These are phyloP conservation scores for Phalaenopsis hybrid DNA, from an alignment of 116 monocot genomes.

Conservation along the genomic window DNA sequence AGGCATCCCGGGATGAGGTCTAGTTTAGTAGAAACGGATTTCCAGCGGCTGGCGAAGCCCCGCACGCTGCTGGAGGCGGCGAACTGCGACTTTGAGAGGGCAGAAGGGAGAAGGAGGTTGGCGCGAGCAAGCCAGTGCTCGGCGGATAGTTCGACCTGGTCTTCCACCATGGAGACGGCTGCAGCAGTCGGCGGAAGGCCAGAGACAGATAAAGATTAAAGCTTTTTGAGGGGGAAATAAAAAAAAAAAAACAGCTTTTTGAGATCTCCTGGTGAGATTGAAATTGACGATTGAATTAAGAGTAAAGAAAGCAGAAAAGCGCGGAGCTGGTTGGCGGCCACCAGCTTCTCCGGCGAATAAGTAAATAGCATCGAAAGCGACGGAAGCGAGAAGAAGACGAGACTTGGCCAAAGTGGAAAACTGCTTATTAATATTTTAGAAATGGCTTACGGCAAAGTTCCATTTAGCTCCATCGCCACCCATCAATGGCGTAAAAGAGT, in stretches of 20 bases:
- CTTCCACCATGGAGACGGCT: conserved; percentile 5
- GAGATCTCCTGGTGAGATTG: too few relatives aligned
- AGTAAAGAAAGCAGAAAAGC: neutral
- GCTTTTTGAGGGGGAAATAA: too few relatives aligned
- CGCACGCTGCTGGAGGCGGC: conserved; percentile 3
- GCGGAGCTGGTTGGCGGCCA: neutral
- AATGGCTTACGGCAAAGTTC: neutral
- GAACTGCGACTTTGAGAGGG: conserved; percentile 20
- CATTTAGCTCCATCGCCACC: neutral
- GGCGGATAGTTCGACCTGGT: conserved; percentile 8
- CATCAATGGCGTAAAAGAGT: neutral
- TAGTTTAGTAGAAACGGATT: conserved; percentile 33
- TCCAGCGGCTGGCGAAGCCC: conserved; percentile 37
- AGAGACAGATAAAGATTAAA: neutral
- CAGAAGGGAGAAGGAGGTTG: conserved; percentile 22
- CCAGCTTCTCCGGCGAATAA: conserved; percentile 6
- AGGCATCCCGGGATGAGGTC: conserved; percentile 45
- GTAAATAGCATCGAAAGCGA: neutral
- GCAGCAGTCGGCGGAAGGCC: neutral
- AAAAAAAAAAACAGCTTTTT: too few relatives aligned
- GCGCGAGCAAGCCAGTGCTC: conserved; percentile 30
- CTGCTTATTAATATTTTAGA: neutral
- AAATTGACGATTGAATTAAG: neutral
- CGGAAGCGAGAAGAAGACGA: neutral
- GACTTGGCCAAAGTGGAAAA: neutral